phyloP scores from a whole-genome alignment of 2,329 filamentous ascomycete genomes.

The Ascochyta clinopodiicola region DNA sequence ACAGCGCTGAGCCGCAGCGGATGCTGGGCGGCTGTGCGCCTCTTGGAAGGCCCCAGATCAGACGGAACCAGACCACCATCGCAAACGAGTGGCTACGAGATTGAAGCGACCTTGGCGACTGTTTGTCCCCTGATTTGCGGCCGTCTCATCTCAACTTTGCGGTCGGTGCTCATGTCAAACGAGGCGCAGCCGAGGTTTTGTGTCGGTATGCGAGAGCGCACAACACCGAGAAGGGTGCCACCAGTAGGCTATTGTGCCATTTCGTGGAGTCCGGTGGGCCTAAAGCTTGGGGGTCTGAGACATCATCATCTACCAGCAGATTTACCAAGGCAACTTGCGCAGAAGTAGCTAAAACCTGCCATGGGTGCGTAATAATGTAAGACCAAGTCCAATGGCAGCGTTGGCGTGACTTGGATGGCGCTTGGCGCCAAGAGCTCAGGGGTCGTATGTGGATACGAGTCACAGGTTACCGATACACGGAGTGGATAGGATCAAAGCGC shows the following conservation, averaged over 20 bases:
- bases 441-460: background rate
- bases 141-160: conserved; percentile 19
- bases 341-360: background rate
- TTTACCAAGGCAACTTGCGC: conserved; percentile 1
- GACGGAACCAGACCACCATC: conserved; percentile 9
- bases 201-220: background rate
- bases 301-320: conserved; percentile 1
- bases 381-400: conserved; percentile 18
- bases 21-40: conserved; percentile 26
- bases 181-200: conserved; percentile 3
- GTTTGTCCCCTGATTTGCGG: conserved; percentile 1
- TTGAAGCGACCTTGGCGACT: conserved; percentile 11
- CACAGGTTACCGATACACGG: background rate
- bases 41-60: conserved; percentile 21
- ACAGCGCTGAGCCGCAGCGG: conserved; percentile 26
- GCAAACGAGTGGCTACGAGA: conserved; percentile 6
- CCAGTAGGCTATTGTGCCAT: background rate
- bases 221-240: background rate
- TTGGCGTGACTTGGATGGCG: conserved; percentile 19
- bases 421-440: conserved; percentile 10
- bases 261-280: background rate
- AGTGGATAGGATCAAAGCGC: too few relatives aligned
- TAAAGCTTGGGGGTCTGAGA: background rate
- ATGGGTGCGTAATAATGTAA: conserved; percentile 23
- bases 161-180: conserved; percentile 7